Percentiles rank a stretch among this genome's conserved stretches.
Conservation (phyloP, 306 rosid genomes). For the Rosa rugosa region DNA sequence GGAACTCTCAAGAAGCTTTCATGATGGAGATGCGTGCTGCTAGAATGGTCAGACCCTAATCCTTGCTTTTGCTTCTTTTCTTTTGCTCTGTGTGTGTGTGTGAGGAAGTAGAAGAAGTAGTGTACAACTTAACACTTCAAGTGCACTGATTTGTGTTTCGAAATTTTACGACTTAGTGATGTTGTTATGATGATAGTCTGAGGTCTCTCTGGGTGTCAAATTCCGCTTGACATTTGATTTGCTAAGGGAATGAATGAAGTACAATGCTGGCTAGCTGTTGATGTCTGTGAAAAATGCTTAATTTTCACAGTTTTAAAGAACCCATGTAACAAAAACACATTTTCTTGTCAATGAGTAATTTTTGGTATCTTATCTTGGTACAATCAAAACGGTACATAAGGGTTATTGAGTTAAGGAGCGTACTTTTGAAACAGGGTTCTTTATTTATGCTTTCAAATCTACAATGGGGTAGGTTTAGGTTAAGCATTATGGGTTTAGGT, state of each 20-base stretch:
- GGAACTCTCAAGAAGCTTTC: slow-evolving; percentile 87
- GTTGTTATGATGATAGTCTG: not conserved
- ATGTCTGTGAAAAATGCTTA: not conserved
- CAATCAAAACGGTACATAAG: not conserved
- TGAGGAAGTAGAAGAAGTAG: not conserved
- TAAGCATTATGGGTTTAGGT: not conserved
- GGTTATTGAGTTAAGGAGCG: not conserved
- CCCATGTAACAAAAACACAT: not conserved
- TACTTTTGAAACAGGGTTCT: not conserved
- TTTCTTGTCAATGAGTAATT: not conserved
- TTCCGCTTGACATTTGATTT: not conserved
- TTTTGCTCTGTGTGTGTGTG: not conserved
- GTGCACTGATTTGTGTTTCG: not conserved
- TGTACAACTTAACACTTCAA: not conserved
- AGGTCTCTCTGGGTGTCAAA: not conserved
- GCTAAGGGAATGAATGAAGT: not conserved
- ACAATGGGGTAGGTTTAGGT: not conserved
- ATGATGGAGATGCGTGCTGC: slow-evolving; percentile 96
- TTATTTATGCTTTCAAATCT: not conserved
- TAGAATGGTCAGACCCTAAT: slow-evolving; percentile 55
- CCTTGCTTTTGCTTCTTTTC: not conserved
- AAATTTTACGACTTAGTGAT: not conserved
- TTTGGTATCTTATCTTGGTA: not conserved
- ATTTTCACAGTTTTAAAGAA: not conserved
- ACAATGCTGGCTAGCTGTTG: not conserved